phyloP scores from a whole-genome alignment of 176 grass and related monocot species.

The Oryza brachyantha region DNA sequence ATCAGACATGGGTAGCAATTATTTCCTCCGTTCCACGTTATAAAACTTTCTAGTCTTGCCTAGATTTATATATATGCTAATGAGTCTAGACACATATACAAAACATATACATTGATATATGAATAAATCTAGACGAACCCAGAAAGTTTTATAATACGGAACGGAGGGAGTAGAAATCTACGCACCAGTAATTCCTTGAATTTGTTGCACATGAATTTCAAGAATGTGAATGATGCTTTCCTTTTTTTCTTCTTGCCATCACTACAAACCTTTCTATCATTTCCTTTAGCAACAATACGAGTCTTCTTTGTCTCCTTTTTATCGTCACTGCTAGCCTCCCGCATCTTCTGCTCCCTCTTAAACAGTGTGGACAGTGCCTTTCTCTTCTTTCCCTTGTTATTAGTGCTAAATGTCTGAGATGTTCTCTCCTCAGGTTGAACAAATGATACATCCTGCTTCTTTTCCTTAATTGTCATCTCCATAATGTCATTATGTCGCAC shows the following conservation, averaged over 20 bases:
- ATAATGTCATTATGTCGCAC: neutral
- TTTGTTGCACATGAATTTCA: constrained; percentile 39
- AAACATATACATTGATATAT: too few species aligned
- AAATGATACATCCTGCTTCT: neutral
- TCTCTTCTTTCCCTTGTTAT: constrained; percentile 18
- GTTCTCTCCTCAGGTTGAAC: constrained; percentile 13
- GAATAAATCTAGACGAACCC: too few species aligned
- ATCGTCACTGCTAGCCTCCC: neutral
- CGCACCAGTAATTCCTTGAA: constrained; percentile 52
- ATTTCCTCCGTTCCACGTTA: too few species aligned
- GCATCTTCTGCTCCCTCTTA: neutral
- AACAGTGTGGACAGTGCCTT: neutral
- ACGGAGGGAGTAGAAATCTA: too few species aligned
- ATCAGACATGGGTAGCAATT: neutral
- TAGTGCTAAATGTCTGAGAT: neutral
- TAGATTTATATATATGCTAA: too few species aligned
- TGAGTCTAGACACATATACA: too few species aligned
- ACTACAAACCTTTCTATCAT: neutral
- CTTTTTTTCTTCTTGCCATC: neutral
- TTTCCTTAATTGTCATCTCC: constrained; percentile 1
- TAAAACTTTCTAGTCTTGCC: too few species aligned
- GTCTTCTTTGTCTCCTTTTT: constrained; percentile 3
- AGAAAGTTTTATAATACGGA: too few species aligned
- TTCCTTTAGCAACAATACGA: neutral
- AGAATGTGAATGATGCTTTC: constrained; percentile 25